Evolutionary conservation across 306 rosid species (phyloP), one percentile per base, ranked within the genome.

Genomic region (Parietaria judaica): DNA sequence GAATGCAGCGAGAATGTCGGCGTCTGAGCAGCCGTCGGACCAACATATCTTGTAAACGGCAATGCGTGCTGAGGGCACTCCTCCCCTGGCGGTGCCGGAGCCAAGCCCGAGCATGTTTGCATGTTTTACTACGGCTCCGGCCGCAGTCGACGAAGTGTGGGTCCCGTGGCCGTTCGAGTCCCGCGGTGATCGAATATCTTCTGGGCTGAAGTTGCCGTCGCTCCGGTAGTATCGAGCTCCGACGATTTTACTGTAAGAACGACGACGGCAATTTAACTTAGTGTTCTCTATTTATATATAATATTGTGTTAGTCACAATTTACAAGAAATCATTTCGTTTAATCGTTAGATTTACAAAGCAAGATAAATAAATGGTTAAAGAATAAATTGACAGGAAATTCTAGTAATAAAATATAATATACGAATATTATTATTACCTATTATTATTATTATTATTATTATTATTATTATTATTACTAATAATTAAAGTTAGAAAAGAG

Each of bases 131-230:
- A 6, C 8, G 23, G 45, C 58, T 6, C 77, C 77, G 3, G 72
- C 72, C 11, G 59, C 68, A 0, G 72, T 72, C 9, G 77, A 66
- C 46, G 77, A 54, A 14, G 75, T 71, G 38, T 71, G 75, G 60
- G 37, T 56, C 34, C 75, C 75, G 35, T 71, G 70, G 23, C 75
- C 77, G 0, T 1, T 0, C 0, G 11, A 14, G 35, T 72, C 77
- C 58, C 67, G 55, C 15, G 53, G 14, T 0, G 53, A 49, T 11
- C 5, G 53, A 49, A 49, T 9, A 7, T 3, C 53, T 49, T 49
- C 53, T 7, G 77, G 67, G 1, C 69, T 56, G 3, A 16, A 31
- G 53, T 10, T 4, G 14, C 53, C 53, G 14, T n/a, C 15, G 1
- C 10, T 17, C 14, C 1, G 3, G n/a, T 63, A 63, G 37, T 31